Evolutionary conservation across 768 basidiomycete genomes (phyloP).

Genomic region (Leccinum sublutescens): DNA sequence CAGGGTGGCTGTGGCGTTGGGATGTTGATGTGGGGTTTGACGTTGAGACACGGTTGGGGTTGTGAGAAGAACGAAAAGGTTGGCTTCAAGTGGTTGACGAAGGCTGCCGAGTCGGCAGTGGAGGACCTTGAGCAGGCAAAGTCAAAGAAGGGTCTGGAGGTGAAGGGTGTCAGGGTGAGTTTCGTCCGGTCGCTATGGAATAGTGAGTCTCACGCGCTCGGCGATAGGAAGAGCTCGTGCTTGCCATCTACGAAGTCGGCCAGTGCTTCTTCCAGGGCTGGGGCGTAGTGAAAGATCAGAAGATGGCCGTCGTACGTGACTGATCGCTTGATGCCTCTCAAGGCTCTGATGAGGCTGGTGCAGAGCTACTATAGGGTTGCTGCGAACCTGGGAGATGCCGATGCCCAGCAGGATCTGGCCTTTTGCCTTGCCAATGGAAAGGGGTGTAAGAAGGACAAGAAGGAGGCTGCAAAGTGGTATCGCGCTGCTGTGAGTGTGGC

Average conservation of each 20-base stretch:
- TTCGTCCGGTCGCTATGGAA: not conserved
- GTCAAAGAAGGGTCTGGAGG: conserved; percentile 53
- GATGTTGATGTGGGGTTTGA: conserved; percentile 90
- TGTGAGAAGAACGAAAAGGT: conserved; percentile 72
- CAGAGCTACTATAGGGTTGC: conserved; percentile 85
- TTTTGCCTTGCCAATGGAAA: conserved; percentile 86
- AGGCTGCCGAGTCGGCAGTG: conserved; percentile 79
- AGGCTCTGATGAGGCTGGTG: conserved; percentile 1
- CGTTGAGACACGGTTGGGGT: conserved; percentile 88
- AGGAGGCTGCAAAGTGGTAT: conserved; percentile 88
- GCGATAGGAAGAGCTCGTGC: conserved; percentile 69
- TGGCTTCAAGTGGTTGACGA: conserved; percentile 80
- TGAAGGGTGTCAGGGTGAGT: conserved; percentile 52
- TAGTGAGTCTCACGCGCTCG: too few species aligned
- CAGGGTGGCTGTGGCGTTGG: conserved; percentile 83
- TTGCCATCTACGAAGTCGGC: conserved; percentile 90
- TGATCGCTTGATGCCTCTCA: not conserved
- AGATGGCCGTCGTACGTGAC: conserved; percentile 77
- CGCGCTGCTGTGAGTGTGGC: conserved; percentile 64
- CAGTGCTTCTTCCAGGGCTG: conserved; percentile 93
- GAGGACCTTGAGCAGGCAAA: conserved; percentile 67
- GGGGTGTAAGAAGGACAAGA: conserved; percentile 86
- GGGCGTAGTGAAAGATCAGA: conserved; percentile 84
- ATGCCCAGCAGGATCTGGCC: conserved; percentile 83
- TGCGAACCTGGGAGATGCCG: conserved; percentile 79